phyloP scores from a whole-genome alignment of 139 green algal genomes.

The Prasinococcaceae sp. region DNA sequence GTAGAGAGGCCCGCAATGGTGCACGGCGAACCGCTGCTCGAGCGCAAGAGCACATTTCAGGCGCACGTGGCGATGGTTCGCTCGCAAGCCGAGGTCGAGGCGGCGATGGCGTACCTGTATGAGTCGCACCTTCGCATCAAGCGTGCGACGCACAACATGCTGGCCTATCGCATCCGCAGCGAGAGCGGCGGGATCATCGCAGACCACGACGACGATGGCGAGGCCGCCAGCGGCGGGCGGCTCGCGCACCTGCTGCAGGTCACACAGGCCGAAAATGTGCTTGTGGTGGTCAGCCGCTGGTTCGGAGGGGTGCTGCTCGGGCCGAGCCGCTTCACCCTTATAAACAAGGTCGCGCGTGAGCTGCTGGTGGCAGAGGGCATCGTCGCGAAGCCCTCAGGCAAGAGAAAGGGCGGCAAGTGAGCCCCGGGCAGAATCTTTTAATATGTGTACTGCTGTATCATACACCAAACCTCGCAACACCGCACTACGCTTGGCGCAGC shows the following conservation, averaged over 20 bases:
- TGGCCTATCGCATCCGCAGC: slow-evolving; percentile 24
- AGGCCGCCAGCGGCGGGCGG: slow-evolving; percentile 21
- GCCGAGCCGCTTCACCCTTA: slow-evolving; percentile 24
- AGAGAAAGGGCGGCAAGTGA: no score
- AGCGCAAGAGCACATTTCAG: slow-evolving; percentile 21
- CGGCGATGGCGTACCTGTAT: slow-evolving; percentile 11
- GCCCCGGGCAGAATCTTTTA: no score
- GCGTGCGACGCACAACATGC: slow-evolving; percentile 31
- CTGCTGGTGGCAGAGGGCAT: slow-evolving; percentile 1
- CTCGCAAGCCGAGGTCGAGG: slow-evolving; percentile 9
- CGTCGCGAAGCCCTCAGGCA: no score
- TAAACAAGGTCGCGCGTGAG: slow-evolving; percentile 7
- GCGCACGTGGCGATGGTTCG: slow-evolving; percentile 16
- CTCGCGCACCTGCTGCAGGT: slow-evolving; percentile 28
- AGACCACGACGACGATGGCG: slow-evolving; percentile 31
- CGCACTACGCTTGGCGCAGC: no score
- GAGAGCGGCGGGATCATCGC: not conserved
- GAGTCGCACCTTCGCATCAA: slow-evolving; percentile 16
- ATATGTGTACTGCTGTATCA: no score
- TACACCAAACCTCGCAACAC: no score
- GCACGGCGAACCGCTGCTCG: not conserved
- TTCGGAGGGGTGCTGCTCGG: slow-evolving; percentile 26
- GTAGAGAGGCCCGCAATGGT: no score
- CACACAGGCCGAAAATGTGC: slow-evolving; percentile 12
- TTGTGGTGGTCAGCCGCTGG: slow-evolving; percentile 27